phyloP scores from a whole-genome alignment of 2,329 filamentous ascomycete genomes.

The Botrytis paeoniae region DNA sequence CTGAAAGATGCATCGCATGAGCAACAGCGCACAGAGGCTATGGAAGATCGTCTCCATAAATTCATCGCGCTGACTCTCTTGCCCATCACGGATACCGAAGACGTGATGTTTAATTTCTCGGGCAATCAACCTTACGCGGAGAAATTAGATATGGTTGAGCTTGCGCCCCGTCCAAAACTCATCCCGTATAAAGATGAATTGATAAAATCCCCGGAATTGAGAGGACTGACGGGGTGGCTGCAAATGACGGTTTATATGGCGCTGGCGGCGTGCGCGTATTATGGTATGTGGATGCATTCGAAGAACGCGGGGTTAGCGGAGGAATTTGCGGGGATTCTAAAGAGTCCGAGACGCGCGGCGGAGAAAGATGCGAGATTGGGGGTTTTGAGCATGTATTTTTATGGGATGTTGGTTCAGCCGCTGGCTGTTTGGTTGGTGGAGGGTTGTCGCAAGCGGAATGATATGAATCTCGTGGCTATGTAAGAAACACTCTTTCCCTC shows the following conservation, averaged over 20 bases:
- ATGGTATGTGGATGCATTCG: constrained; percentile 9
- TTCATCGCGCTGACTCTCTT: constrained; percentile 5
- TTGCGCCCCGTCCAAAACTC: constrained; percentile 1
- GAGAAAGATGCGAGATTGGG: neutral
- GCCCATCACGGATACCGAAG: constrained; percentile 2
- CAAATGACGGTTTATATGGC: constrained; percentile 3
- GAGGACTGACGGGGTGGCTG: neutral
- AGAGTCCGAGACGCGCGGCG: neutral
- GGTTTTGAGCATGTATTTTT: neutral
- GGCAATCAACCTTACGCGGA: neutral
- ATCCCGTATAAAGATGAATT: constrained; percentile 14
- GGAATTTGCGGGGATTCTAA: neutral
- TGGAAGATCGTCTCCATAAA: constrained; percentile 5
- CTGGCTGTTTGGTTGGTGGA: neutral
- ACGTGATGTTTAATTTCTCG: constrained; percentile 12
- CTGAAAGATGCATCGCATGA: constrained; percentile 7
- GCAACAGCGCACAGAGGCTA: constrained; percentile 4
- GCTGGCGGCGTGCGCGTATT: neutral
- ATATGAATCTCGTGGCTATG: constrained; percentile 15
- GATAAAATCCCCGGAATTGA: neutral
- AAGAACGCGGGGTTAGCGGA: neutral
- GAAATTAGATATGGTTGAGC: constrained; percentile 6
- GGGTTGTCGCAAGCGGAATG: constrained; percentile 11
- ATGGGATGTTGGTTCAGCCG: neutral
- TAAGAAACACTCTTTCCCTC: neutral